Conservation (phyloP, 2,329 filamentous ascomycete genomes). For the Talaromyces sp. region DNA sequence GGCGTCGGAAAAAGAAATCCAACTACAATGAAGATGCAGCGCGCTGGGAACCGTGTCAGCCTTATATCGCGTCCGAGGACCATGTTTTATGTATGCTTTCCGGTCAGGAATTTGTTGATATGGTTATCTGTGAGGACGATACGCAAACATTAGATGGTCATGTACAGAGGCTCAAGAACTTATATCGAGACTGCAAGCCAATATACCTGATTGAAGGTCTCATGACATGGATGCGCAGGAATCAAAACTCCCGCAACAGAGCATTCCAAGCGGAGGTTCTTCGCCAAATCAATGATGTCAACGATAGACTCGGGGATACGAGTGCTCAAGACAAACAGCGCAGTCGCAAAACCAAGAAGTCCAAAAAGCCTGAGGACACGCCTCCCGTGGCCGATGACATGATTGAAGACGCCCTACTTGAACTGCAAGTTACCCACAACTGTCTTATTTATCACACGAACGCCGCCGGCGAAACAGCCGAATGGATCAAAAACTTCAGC, state of each 20-base stretch:
- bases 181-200: conserved; percentile 50
- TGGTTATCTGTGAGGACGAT: conserved; percentile 47
- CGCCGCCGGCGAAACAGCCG: conserved; percentile 58
- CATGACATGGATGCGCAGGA: conserved; percentile 61
- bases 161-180: conserved; percentile 50
- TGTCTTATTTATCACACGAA: conserved; percentile 66
- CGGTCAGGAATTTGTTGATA: conserved; percentile 61
- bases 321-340: conserved; percentile 20
- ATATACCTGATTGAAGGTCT: conserved; percentile 72
- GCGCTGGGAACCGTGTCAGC: conserved; percentile 59
- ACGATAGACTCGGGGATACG: conserved; percentile 27
- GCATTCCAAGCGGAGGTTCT: conserved; percentile 63
- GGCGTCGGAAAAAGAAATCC: conserved; percentile 63
- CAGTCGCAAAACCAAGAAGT: conserved; percentile 19
- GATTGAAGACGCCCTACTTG: conserved; percentile 66
- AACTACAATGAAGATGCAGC: conserved; percentile 57
- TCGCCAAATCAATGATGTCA: conserved; percentile 38
- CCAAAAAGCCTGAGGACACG: conserved; percentile 38
- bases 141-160: conserved; percentile 54
- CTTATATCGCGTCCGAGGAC: conserved; percentile 49
- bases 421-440: conserved; percentile 62
- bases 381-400: conserved; percentile 60
- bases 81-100: conserved; percentile 59
- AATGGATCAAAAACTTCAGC: conserved; percentile 69
- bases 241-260: conserved; percentile 61